Percentiles rank a stretch among this genome's conserved stretches.
Conservation (phyloP, 345 rosid genomes). For the Hibiscus trionum region DNA sequence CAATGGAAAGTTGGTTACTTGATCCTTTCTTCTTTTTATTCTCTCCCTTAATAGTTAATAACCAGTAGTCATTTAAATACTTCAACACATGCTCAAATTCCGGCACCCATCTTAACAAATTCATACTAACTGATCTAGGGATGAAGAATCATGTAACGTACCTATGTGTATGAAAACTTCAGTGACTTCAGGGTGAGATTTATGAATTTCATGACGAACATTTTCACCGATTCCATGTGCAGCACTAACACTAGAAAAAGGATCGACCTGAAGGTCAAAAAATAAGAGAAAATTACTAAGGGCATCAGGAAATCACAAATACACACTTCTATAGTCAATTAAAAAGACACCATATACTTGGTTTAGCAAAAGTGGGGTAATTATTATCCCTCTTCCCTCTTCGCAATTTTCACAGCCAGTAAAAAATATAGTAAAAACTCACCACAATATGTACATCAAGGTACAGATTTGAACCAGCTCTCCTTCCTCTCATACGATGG, state of each 20-base stretch:
- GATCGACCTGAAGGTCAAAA: constrained; percentile 58
- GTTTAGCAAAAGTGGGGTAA: not conserved
- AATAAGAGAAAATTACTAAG: not conserved
- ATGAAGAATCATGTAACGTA: constrained; percentile 13
- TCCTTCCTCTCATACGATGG: constrained; percentile 92
- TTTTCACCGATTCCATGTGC: constrained; percentile 63
- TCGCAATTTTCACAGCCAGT: not conserved
- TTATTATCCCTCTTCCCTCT: not conserved
- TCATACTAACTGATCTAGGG: not conserved
- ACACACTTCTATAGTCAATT: not conserved
- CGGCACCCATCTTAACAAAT: not conserved
- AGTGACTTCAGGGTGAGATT: constrained; percentile 62
- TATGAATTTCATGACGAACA: constrained; percentile 28
- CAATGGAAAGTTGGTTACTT: not conserved
- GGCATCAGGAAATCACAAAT: not conserved
- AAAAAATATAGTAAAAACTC: constrained; percentile 10
- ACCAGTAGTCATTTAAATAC: not conserved
- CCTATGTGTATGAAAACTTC: constrained; percentile 90
- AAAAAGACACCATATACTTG: not conserved
- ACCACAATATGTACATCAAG: constrained; percentile 97
- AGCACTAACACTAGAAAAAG: constrained; percentile 80
- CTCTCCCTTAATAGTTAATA: not conserved
- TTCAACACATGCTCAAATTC: not conserved
- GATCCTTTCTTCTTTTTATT: not conserved
- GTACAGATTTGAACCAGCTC: constrained; percentile 81